phyloP scores from a whole-genome alignment of 768 basidiomycete species.

The Calocybe gangraenosa region DNA sequence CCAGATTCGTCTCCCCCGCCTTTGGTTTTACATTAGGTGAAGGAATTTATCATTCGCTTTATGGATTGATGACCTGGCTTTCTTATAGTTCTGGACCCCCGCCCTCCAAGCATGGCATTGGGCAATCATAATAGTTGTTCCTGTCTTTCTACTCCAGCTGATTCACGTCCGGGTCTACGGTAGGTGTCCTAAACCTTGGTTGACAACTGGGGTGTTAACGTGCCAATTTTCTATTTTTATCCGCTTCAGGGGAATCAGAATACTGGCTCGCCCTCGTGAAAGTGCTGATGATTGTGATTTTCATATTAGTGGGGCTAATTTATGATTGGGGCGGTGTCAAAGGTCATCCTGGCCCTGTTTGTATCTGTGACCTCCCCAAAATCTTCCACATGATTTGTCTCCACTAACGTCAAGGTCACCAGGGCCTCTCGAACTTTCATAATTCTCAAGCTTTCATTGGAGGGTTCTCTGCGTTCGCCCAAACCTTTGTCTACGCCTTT shows the following conservation, averaged over 20 bases:
- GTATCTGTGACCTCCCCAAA: slow-evolving; percentile 17
- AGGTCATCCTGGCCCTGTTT: slow-evolving; percentile 53
- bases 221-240: not conserved
- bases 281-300: slow-evolving; percentile 55
- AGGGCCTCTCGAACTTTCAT: slow-evolving; percentile 51
- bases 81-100: slow-evolving; percentile 43
- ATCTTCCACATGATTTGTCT: slow-evolving; percentile 1
- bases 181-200: slow-evolving; percentile 22
- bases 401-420: slow-evolving; percentile 5
- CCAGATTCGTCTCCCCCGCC: slow-evolving; percentile 55
- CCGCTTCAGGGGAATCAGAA: slow-evolving; percentile 50
- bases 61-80: not conserved
- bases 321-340: slow-evolving; percentile 59
- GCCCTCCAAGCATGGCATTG: slow-evolving; percentile 49
- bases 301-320: slow-evolving; percentile 60
- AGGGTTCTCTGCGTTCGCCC: slow-evolving; percentile 47
- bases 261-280: slow-evolving; percentile 67
- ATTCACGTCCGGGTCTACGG: slow-evolving; percentile 56
- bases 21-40: slow-evolving; percentile 55
- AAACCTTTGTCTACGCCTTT: slow-evolving; percentile 65
- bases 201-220: not conserved
- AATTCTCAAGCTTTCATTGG: slow-evolving; percentile 50
- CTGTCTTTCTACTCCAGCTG: slow-evolving; percentile 49
- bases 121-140: slow-evolving; percentile 51
- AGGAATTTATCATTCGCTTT: slow-evolving; percentile 6